Percentiles rank a stretch among this genome's conserved stretches.
phyloP scores from a whole-genome alignment of 2,329 filamentous ascomycete species.

The Amauroascus verrucosus region DNA sequence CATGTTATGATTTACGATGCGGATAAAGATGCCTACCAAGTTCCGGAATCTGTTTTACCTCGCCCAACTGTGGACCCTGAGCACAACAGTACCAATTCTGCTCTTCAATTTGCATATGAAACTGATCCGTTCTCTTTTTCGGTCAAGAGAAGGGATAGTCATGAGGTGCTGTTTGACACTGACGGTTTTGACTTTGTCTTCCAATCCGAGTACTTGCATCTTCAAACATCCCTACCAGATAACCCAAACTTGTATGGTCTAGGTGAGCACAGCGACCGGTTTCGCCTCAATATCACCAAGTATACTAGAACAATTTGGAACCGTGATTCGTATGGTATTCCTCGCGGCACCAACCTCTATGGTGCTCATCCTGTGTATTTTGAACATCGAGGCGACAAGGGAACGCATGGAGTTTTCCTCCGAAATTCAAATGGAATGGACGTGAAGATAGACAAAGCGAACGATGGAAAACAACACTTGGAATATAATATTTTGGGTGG shows the following conservation, averaged over 20 bases:
- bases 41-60: constrained; percentile 55
- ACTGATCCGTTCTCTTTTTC: constrained; percentile 54
- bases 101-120: constrained; percentile 44
- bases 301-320: constrained; percentile 57
- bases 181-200: constrained; percentile 55
- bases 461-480: constrained; percentile 52
- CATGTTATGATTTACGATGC: constrained; percentile 60
- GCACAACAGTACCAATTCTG: constrained; percentile 28
- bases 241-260: constrained; percentile 61
- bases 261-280: constrained; percentile 60
- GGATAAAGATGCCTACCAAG: constrained; percentile 54
- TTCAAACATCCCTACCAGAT: constrained; percentile 55
- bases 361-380: constrained; percentile 59
- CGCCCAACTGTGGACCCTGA: constrained; percentile 38
- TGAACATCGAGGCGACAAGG: constrained; percentile 48
- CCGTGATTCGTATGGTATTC: constrained; percentile 50
- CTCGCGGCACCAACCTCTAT: constrained; percentile 53
- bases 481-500: constrained; percentile 68
- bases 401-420: constrained; percentile 52
- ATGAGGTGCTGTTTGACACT: constrained; percentile 49
- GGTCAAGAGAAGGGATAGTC: constrained; percentile 29
- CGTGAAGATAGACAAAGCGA: constrained; percentile 50
- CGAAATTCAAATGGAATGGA: constrained; percentile 62
- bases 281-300: constrained; percentile 53
- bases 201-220: constrained; percentile 61